phyloP scores from a whole-genome alignment of 129 eudicot genomes.

The Daucus carota region DNA sequence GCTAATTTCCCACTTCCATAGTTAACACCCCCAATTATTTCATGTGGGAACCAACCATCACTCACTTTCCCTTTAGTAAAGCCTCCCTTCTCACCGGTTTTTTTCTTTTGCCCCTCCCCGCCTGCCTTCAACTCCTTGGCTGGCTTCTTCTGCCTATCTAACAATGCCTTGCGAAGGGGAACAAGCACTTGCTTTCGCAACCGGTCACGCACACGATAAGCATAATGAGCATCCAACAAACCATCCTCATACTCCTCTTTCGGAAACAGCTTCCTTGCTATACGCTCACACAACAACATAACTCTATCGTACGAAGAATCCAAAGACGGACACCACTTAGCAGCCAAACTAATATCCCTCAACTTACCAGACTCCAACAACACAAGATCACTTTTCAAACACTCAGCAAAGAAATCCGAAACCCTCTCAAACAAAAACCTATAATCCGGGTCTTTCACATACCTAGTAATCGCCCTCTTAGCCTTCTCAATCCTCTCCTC shows the following conservation, averaged over 20 bases:
- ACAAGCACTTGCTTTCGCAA: conserved; percentile 12
- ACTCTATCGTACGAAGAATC: neutral
- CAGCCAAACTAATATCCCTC: conserved; percentile 1
- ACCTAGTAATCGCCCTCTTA: neutral
- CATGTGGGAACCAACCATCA: conserved; percentile 3
- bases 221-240: conserved; percentile 14
- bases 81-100: neutral
- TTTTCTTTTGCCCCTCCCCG: neutral
- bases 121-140: neutral
- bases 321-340: conserved; percentile 15
- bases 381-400: neutral
- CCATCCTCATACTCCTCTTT: conserved; percentile 9
- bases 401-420: neutral
- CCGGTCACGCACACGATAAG: conserved; percentile 13
- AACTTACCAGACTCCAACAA: neutral
- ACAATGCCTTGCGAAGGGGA: conserved; percentile 13
- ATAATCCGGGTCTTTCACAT: neutral
- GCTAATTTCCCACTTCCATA: conserved; percentile 1
- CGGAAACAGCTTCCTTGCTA: conserved; percentile 18
- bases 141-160: neutral
- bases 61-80: neutral
- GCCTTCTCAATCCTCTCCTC: neutral
- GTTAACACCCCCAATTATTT: neutral
- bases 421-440: neutral
- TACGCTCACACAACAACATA: conserved; percentile 6